Evolutionary conservation across 331 rosid genomes (phyloP), one percentile per base, ranked within the genome.

Genomic region (Cydonia oblonga): DNA sequence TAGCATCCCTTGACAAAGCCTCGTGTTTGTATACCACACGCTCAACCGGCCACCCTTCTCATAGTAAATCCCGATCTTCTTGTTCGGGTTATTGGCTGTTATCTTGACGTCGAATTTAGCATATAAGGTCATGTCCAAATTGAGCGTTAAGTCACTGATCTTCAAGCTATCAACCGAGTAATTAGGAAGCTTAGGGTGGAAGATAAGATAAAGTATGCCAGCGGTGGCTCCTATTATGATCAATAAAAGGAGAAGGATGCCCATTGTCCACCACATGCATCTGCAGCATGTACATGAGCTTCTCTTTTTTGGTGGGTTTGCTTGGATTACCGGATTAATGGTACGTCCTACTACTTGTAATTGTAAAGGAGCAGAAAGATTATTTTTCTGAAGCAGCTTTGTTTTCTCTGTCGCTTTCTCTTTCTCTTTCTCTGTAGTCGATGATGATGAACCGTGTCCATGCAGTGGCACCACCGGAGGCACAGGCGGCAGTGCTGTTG

Each of bases 81-180:
- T 65, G 81, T 93, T 93, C n/a, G 96, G 97, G 68, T 93, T 91
- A 10, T 74, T 57, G 51, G 96, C 86, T 24, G 95, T 87, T 81
- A 93, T 84, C 82, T 84, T 86, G 71, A 91, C 92, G 32, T 89
- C 86, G 59, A 93, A 93, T 79, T 81, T 76, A 6, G 98, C 95
- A 53, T 84, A 85, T 13, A 90, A 82, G 40, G 86, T 80, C 95
- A 89, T 65, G 80, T 85, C 97, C 54, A 78, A 71, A 68, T 91
- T 86, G 38, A 90, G 95, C 73, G 90, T 78, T 7, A 89, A 77
- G 24, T 87, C 88, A 44, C 82, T 84, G 61, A 90, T 87, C 46
- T 80, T 83, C 51, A 93, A 56, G 60, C 84, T 86, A 66, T 89
- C 82, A 14, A 89, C 69, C n/a, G 98, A 93, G 84, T 87, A 93